Base-by-base conservation (phyloP, 257 asterid species). In the Solanum virginianum region DNA sequence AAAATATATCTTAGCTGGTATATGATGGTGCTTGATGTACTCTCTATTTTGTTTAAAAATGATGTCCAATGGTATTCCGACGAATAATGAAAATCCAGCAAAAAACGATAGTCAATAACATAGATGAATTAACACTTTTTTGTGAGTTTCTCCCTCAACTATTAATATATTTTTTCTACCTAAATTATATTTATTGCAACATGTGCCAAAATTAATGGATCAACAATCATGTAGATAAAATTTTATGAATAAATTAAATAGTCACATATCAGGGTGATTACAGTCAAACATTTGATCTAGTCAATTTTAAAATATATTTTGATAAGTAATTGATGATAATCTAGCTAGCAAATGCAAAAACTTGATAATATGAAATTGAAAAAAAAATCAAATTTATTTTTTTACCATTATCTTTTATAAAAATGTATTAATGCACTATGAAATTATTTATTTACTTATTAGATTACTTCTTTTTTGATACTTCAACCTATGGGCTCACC, bases 291-390 rank as follows among this genome's bases (percentile, higher is more conserved):
- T 8, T 57, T 57, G 1, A 4, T 3, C 0, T 57, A 57, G 1
- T 59, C 14, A 20, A 6, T 1, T 18, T 8, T 57, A 6, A 59
- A 6, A 5, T 9, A 36, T 59, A 2, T 20, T 59, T 59, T 0
- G 3, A 10, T 59, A 20, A 9, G n/a, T 59, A 59, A 0, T n/a
- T 59, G 4, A 59, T 59, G n/a, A 59, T 59, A 59, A 1, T 59
- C 1, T 14, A n/a, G 0, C 4, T 59, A 0, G n/a, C 20, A 56
- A 59, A 59, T 59, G 0, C 0, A 1, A 20, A 59, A 2, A 59
- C 15, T 13, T 20, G 14, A 59, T 59, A 20, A 1, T 59, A 17
- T 55, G 10, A 55, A 59, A 20, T 3, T 59, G 6, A 6, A 57
- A 59, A 59, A 1, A 20, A 1, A 7, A n/a, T n/a, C 14, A 18